phyloP scores from a whole-genome alignment of 768 basidiomycete species.

The Pleurotus eryngii region DNA sequence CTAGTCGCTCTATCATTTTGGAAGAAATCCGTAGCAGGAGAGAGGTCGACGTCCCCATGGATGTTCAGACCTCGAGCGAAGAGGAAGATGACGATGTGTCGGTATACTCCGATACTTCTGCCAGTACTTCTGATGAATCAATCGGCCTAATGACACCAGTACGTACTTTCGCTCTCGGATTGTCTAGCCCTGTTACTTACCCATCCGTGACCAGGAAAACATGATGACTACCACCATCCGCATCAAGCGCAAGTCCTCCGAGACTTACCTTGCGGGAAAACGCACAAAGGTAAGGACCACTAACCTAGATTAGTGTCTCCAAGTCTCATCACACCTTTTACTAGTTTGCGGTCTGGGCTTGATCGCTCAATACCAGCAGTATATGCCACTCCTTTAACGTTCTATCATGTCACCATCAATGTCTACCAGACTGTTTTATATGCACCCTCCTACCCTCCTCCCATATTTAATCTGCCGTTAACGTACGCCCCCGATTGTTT shows the following conservation, averaged over 20 bases:
- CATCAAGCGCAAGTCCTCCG: constrained; percentile 35
- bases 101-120: constrained; percentile 26
- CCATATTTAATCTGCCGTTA: neutral
- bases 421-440: neutral
- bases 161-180: too few species aligned
- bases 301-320: neutral
- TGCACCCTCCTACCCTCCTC: too few species aligned
- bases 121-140: constrained; percentile 13
- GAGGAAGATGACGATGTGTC: constrained; percentile 14
- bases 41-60: neutral
- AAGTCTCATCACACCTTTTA: neutral
- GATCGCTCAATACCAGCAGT: neutral
- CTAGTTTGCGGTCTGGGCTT: too few species aligned
- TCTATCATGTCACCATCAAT: neutral
- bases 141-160: neutral
- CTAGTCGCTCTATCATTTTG: neutral
- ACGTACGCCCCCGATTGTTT: neutral
- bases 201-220: constrained; percentile 10
- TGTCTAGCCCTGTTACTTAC: too few species aligned
- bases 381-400: constrained; percentile 3
- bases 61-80: neutral
- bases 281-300: constrained; percentile 31
- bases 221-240: constrained; percentile 20
- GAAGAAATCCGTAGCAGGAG: neutral
- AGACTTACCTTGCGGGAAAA: constrained; percentile 29